Conservation (phyloP, 176 grass and related monocot genomes). For the Tillandsia leiboldiana region DNA sequence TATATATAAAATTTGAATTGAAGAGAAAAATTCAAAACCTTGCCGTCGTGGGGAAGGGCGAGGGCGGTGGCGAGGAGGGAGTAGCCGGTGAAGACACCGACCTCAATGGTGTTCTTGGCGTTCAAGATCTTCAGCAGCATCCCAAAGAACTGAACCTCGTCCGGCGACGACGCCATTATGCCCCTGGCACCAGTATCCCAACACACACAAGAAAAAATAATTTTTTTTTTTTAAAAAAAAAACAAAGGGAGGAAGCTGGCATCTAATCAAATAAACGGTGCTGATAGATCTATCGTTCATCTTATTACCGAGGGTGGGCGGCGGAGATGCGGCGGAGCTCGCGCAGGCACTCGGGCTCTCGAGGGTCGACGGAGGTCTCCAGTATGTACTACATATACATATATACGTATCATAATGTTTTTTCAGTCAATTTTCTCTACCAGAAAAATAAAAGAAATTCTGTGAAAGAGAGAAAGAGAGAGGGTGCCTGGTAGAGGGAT, state of each 20-base stretch:
- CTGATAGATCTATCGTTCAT: not conserved
- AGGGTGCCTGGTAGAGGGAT: constrained; percentile 34
- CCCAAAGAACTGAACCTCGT: constrained; percentile 39
- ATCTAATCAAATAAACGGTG: not conserved
- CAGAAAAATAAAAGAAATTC: not conserved
- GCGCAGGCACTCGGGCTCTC: constrained; percentile 53
- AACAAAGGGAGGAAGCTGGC: no score
- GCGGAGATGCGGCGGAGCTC: constrained; percentile 52
- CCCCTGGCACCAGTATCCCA: constrained; percentile 11
- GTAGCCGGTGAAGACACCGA: constrained; percentile 78
- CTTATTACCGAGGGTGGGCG: constrained; percentile 33
- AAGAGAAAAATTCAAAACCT: constrained; percentile 9
- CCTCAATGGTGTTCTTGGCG: constrained; percentile 61
- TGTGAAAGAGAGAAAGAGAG: not conserved
- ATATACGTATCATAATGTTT: not conserved
- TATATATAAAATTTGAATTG: not conserved
- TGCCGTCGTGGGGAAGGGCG: constrained; percentile 61
- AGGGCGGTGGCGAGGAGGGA: constrained; percentile 71
- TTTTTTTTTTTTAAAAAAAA: not conserved
- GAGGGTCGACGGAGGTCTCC: constrained; percentile 53
- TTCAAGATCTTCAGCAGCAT: constrained; percentile 65
- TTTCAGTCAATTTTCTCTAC: not conserved
- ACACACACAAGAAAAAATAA: not conserved
- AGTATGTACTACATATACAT: constrained; percentile 39
- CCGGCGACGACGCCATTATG: constrained; percentile 38